Conservation (phyloP, 2,329 filamentous ascomycete genomes). For the Calonectria crousiana region DNA sequence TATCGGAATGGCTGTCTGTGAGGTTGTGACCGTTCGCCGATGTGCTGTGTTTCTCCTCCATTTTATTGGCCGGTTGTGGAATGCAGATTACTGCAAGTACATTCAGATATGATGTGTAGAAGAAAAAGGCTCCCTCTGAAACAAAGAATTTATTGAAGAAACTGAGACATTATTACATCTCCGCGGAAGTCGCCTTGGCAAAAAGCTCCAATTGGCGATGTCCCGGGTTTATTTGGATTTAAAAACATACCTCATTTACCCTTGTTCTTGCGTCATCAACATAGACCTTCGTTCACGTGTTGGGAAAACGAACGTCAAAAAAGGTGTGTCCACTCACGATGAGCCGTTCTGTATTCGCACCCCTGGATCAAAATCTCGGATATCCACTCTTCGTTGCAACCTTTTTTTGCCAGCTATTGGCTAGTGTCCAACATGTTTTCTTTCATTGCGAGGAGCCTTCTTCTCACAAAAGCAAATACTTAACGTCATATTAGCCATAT, state of each 20-base stretch:
- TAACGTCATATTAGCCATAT: background rate
- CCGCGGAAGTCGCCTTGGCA: background rate
- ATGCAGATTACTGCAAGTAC: background rate
- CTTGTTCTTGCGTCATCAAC: background rate
- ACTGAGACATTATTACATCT: background rate
- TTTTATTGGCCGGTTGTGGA: background rate
- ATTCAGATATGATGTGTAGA: background rate
- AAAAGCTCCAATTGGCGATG: background rate
- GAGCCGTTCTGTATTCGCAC: background rate
- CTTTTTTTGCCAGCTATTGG: too few relatives aligned
- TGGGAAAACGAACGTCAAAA: too few relatives aligned
- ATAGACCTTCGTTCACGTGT: background rate
- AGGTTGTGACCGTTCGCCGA: background rate
- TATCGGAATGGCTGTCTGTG: background rate
- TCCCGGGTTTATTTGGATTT: background rate
- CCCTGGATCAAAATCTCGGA: background rate
- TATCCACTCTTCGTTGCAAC: background rate
- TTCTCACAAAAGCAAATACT: rapidly evolving
- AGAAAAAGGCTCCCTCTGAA: too few relatives aligned
- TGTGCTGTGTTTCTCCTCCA: background rate
- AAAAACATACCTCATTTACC: background rate
- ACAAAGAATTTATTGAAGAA: background rate
- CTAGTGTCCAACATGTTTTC: background rate
- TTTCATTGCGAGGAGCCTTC: background rate
- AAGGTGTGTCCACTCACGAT: background rate